Percentiles rank a stretch among this genome's conserved stretches.
Conservation (phyloP, 164 flowering plant species). For the Nymphaea colorata region DNA sequence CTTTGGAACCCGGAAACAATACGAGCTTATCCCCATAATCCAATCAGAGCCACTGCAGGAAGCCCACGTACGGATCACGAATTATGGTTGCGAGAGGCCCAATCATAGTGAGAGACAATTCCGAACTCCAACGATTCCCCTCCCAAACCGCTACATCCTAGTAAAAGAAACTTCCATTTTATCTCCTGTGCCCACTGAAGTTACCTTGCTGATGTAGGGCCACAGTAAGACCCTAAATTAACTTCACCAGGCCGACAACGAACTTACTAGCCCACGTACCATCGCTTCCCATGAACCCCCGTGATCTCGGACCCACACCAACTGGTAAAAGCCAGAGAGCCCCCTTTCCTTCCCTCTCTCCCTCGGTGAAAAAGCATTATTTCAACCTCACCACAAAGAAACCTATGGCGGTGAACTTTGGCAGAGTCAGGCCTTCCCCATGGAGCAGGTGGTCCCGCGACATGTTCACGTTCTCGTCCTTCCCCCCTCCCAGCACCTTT, state of each 20-base stretch:
- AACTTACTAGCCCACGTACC: background rate
- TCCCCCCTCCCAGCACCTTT: background rate
- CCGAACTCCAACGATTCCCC: no score
- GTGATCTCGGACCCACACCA: background rate
- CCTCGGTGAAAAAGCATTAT: no score
- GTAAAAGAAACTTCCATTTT: no score
- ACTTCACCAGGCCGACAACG: background rate
- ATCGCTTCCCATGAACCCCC: background rate
- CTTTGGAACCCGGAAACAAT: no score
- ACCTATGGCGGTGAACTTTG: no score
- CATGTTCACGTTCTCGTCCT: background rate
- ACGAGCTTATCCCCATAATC: no score
- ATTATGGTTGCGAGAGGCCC: no score
- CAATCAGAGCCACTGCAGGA: no score
- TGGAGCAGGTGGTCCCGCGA: background rate
- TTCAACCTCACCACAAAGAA: no score
- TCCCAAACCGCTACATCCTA: background rate
- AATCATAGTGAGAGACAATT: no score
- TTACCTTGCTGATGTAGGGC: background rate
- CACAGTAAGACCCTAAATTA: background rate
- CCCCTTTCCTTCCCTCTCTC: no score
- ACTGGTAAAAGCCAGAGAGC: background rate
- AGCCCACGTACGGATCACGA: no score
- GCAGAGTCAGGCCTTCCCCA: background rate
- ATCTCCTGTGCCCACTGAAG: background rate